Percentiles rank a stretch among this genome's conserved stretches.
Evolutionary conservation across 2,329 filamentous ascomycete genomes (phyloP).

Genomic region (Ophiobolus disseminans): DNA sequence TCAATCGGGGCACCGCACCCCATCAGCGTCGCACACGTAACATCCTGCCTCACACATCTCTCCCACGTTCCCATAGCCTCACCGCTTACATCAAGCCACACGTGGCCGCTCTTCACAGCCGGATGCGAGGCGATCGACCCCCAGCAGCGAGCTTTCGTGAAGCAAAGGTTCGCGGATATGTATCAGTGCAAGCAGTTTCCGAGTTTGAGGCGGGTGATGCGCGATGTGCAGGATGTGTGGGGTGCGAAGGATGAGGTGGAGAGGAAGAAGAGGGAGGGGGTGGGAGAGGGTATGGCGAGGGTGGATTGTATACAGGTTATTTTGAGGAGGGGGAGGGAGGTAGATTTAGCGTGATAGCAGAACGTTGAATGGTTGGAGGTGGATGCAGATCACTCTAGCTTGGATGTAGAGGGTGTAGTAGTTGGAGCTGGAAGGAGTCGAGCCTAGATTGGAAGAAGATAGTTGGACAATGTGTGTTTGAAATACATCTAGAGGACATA

Average conservation of each 20-base stretch:
- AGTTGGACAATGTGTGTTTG: too few relatives aligned
- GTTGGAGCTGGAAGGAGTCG: background rate
- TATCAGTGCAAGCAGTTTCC: slow-evolving; percentile 33
- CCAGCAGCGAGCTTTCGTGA: slow-evolving; percentile 33
- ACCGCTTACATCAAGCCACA: slow-evolving; percentile 34
- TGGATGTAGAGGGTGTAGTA: too few relatives aligned
- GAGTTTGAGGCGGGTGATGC: slow-evolving; percentile 31
- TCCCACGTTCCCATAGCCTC: slow-evolving; percentile 24
- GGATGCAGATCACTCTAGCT: too few relatives aligned
- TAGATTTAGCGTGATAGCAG: slow-evolving; percentile 38
- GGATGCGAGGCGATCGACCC: slow-evolving; percentile 36
- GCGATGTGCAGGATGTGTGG: slow-evolving; percentile 42
- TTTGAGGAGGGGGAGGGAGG: slow-evolving; percentile 33
- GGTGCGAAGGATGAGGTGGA: slow-evolving; percentile 35
- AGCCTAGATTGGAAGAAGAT: background rate
- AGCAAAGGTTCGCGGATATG: slow-evolving; percentile 33
- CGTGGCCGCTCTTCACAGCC: slow-evolving; percentile 44
- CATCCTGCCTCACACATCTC: slow-evolving; percentile 30
- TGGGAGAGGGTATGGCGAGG: slow-evolving; percentile 32
- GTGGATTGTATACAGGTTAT: slow-evolving; percentile 45
- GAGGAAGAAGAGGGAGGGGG: slow-evolving; percentile 26
- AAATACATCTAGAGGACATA: too few relatives aligned
- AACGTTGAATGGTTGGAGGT: too few relatives aligned
- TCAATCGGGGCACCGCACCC: slow-evolving; percentile 40
- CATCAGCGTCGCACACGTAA: slow-evolving; percentile 36